Percentiles rank a stretch among this genome's conserved stretches.
phyloP scores from a whole-genome alignment of 768 basidiomycete genomes.

The Mycena amicta region DNA sequence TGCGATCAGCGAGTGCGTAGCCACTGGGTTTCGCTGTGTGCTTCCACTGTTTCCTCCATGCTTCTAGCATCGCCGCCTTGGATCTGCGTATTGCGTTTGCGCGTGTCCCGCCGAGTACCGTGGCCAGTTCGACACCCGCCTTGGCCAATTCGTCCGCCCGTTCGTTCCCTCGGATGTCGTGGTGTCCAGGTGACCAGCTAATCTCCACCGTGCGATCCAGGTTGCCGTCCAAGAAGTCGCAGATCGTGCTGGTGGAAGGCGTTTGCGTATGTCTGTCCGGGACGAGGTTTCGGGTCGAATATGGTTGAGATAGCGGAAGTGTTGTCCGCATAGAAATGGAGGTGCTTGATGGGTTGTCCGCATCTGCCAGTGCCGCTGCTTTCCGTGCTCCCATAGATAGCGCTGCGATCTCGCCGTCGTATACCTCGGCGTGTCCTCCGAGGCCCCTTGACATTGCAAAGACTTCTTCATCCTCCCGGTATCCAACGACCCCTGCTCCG shows the following conservation, averaged over 20 bases:
- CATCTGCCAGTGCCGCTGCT: background rate
- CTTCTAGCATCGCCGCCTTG: background rate
- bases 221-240: constrained; percentile 14
- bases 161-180: constrained; percentile 25
- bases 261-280: constrained; percentile 16
- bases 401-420: constrained; percentile 6
- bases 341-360: background rate
- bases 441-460: background rate
- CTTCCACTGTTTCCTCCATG: constrained; percentile 25
- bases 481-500: constrained; percentile 3
- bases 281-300: background rate
- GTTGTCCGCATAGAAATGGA: background rate
- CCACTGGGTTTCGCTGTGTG: constrained; percentile 1
- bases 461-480: background rate
- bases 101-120: constrained; percentile 7
- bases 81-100: constrained; percentile 20
- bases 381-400: background rate
- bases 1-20: constrained; percentile 16
- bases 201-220: constrained; percentile 8
- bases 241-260: constrained; percentile 19
- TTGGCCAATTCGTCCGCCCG: constrained; percentile 28
- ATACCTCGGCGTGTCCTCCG: constrained; percentile 6
- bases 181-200: constrained; percentile 28
- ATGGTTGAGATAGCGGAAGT: background rate
- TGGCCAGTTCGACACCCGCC: constrained; percentile 15